Evolutionary conservation across 208 protist genomes (phyloP).

Genomic region (Plasmodiophora brassicae): DNA sequence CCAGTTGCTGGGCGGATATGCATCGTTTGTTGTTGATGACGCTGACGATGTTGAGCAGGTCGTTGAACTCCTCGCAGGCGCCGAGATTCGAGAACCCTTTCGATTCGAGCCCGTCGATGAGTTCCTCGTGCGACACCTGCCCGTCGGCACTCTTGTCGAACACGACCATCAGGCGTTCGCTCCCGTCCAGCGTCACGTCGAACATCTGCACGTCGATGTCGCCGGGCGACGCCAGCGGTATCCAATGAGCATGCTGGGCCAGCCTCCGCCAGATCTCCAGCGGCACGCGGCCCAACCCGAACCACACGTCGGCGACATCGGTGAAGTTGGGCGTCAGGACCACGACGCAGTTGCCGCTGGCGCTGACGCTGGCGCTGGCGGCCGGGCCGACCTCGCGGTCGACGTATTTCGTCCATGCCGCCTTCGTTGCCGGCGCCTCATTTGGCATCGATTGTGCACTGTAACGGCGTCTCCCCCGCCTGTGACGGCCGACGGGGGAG

Average conservation of each 20-base stretch:
- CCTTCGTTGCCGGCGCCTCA: too few species aligned
- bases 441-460: too few species aligned
- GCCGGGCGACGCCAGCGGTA: background rate
- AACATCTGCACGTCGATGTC: constrained; percentile 19
- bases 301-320: too few species aligned
- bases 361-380: too few species aligned
- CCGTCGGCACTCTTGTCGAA: background rate
- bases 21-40: background rate
- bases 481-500: too few species aligned
- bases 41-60: background rate
- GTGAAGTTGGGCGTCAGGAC: too few species aligned
- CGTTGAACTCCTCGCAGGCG: background rate
- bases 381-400: too few species aligned
- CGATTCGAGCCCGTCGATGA: background rate
- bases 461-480: too few species aligned
- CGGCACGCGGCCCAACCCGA: background rate
- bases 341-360: too few species aligned
- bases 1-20: background rate
- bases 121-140: background rate
- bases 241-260: background rate
- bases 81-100: background rate
- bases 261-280: background rate
- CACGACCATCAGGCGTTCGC: background rate
- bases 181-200: background rate
- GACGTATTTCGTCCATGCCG: too few species aligned